phyloP scores from a whole-genome alignment of 495 filamentous ascomycete genomes.

The Arthonia radiata region DNA sequence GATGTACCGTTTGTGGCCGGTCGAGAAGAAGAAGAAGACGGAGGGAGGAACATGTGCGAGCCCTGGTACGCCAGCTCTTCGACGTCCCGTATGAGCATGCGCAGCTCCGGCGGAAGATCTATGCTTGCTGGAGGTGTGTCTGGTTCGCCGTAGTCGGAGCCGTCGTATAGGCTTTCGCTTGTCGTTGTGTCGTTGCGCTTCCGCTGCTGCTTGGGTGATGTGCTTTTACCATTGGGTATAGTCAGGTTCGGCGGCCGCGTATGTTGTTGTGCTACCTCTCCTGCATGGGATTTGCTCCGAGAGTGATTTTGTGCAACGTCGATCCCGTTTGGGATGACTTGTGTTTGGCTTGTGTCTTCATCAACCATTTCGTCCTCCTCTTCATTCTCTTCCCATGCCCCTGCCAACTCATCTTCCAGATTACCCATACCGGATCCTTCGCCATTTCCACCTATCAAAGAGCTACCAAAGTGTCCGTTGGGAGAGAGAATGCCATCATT shows the following conservation, averaged over 20 bases:
- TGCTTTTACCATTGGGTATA: slow-evolving; percentile 1
- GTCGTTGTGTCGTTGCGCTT: not conserved
- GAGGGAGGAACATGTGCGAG: no score
- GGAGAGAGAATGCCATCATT: no score
- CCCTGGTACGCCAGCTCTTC: slow-evolving; percentile 6
- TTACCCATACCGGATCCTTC: slow-evolving; percentile 6
- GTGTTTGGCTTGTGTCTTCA: not conserved
- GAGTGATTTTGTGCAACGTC: slow-evolving; percentile 7
- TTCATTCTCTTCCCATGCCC: slow-evolving; percentile 7
- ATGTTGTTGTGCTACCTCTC: slow-evolving; percentile 2
- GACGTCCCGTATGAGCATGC: slow-evolving; percentile 1
- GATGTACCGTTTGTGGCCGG: slow-evolving; percentile 2
- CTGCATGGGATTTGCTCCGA: slow-evolving; percentile 2
- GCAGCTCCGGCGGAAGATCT: not conserved
- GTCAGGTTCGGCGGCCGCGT: slow-evolving; percentile 1
- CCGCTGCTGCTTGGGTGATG: slow-evolving; percentile 1
- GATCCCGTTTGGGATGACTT: slow-evolving; percentile 1
- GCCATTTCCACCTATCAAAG: not conserved
- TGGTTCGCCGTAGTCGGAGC: slow-evolving; percentile 1
- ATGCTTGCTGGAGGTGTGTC: not conserved
- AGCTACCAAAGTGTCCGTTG: no score
- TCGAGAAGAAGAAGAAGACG: no score
- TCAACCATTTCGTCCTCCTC: slow-evolving; percentile 1
- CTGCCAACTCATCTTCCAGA: slow-evolving; percentile 8
- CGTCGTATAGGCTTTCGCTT: no score